phyloP scores from a whole-genome alignment of 176 grass and related monocot species.

The Microstegium vimineum region DNA sequence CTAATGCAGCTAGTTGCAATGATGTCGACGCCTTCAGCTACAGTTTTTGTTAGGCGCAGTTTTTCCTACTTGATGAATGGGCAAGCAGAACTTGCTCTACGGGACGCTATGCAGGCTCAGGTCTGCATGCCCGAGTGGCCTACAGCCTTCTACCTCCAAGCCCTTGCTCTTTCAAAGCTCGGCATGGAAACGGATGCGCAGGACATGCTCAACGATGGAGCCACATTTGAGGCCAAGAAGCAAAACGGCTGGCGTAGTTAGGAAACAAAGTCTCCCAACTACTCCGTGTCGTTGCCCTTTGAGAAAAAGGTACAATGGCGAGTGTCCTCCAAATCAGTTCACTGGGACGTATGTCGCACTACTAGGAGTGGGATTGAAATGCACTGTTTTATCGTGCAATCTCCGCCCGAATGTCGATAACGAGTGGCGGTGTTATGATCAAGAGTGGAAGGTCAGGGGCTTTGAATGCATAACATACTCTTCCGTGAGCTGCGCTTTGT shows the following conservation, averaged over 20 bases:
- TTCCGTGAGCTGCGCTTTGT: slow-evolving; percentile 9
- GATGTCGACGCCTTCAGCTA: slow-evolving; percentile 87
- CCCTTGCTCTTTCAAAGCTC: slow-evolving; percentile 90
- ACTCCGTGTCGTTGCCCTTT: background rate
- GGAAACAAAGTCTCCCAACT: background rate
- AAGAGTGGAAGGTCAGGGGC: slow-evolving; percentile 9
- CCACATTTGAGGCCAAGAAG: slow-evolving; percentile 89
- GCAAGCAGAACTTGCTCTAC: slow-evolving; percentile 88
- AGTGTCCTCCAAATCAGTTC: slow-evolving; percentile 16
- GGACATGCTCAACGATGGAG: slow-evolving; percentile 97
- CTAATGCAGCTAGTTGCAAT: slow-evolving; percentile 72
- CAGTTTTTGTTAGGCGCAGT: slow-evolving; percentile 79
- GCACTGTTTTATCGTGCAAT: slow-evolving; percentile 53
- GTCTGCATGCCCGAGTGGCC: slow-evolving; percentile 99
- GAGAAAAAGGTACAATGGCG: background rate
- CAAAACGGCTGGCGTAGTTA: slow-evolving; percentile 89
- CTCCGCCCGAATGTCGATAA: slow-evolving; percentile 23
- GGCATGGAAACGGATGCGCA: slow-evolving; percentile 98
- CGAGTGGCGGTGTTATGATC: background rate
- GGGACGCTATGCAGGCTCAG: slow-evolving; percentile 98
- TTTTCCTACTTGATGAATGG: slow-evolving; percentile 95
- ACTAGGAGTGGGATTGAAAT: slow-evolving; percentile 42
- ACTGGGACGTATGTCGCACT: background rate
- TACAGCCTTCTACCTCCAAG: slow-evolving; percentile 93
- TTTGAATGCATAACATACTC: background rate